Evolutionary conservation across 805 yeast species (phyloP), one percentile per base, ranked within the genome.

Genomic region (Metschnikowia dekortorum): DNA sequence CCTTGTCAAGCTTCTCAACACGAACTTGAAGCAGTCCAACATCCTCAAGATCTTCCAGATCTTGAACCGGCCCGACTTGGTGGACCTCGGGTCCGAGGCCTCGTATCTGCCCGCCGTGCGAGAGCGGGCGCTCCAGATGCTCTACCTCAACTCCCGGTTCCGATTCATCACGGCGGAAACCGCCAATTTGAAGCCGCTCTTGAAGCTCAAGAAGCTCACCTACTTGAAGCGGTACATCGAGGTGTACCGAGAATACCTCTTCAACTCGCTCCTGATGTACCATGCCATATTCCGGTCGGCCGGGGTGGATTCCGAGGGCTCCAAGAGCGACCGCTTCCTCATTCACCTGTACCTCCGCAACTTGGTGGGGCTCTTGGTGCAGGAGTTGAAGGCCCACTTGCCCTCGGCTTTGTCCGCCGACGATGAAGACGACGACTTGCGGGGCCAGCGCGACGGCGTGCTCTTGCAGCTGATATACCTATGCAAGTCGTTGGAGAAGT

Each of bases 391-490:
- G 16, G 43, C 29, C 28, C 61, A 69, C 48, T 53, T 69, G 26
- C 41, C 44, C 10, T 41, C 48, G 22, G 41, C 40, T 1, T 36
- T 35, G 16, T 14, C 40, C 11, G 54, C 53, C 11, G 69, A 57
- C 11, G 59, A 60, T 9, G 66, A 67, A n/a, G 50, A 76, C 1
- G 50, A 76, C 1, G 74, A 70, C 16, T 66, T 66, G 11, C 65
- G 62, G 11, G 65, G 78, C 8, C 73, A 69, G 45, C 75, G 75
- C 32, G 86, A 86, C 50, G 87, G 92, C 0, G 70, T 90, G 22
- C 79, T 91, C 55, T 69, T 92, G 33, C 99, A 92, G 67, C 68
- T 91, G 36, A 83, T 89, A 0, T 92, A 91, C 68, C 88, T 96
- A 56, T 85, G 96, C n/a, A 89, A 86, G 62, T 84, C 96, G 35